Base-by-base conservation (phyloP, 441 rosid genomes). In the Populus hybrid region DNA sequence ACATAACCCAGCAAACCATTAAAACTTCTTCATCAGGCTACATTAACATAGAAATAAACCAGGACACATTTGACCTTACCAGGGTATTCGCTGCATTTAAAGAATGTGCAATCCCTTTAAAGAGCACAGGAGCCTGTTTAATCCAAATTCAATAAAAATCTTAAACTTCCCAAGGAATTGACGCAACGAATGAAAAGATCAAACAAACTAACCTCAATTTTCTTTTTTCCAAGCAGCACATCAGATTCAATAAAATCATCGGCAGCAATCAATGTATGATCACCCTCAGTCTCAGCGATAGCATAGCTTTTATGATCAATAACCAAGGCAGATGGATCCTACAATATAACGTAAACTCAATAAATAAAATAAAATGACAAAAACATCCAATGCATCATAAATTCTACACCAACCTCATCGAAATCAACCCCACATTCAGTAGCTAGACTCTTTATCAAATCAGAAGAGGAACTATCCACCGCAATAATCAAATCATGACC, bases 401-500 rank as follows among this genome's bases (percentile, higher is more conserved):
- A 28, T 28, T 28, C 30, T 28, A 28, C 30, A 28, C 30, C 30
- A 28, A 28, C 30, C 30, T 28, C 97, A 5, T 91, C 95, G 75
- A 93, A 93, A 78, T 89, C 95, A 80, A 90, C 93, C 10, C 97
- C 98, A 71, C 92, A 89, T 77, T 94, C 97, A 0, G 89, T 82
- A n/a, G 93, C 93, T 34, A 93, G 83, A 2, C 88, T 88, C n/a
- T 86, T 85, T 46, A 90, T 89, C 82, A 93, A 82, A 86, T 91
- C 94, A 74, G 97, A 93, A 2, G 97, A 89, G 77, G 85, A 83
- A 4, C 82, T 85, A 88, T 94, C 97, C 38, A 87, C 97, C 40
- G 94, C 95, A 24, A 94, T 24, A 53, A 94, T 91, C 89, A 94
- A 82, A 76, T 94, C 97, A 50, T 88, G 97, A 69, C 97, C 98